phyloP scores from a whole-genome alignment of 192 early-diverging fungal species.

The Spizellomyces sp. region DNA sequence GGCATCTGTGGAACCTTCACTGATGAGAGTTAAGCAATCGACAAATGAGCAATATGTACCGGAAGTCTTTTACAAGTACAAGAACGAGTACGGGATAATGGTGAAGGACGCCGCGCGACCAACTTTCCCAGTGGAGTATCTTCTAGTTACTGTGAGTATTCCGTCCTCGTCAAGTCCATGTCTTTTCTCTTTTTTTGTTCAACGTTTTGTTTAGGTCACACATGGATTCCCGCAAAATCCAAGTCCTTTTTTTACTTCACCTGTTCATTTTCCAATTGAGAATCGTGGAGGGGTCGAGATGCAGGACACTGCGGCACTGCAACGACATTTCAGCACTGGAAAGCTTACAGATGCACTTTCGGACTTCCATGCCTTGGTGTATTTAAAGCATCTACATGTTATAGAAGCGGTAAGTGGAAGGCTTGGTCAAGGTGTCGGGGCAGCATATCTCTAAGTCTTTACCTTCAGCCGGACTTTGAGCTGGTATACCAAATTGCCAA shows the following conservation, averaged over 20 bases:
- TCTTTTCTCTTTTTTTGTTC: background rate
- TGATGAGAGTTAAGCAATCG: slow-evolving; percentile 81
- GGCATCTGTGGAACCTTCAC: slow-evolving; percentile 80
- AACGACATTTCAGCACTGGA: slow-evolving; percentile 54
- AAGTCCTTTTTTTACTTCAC: slow-evolving; percentile 71
- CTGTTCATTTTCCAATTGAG: slow-evolving; percentile 69
- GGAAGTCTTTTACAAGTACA: slow-evolving; percentile 95
- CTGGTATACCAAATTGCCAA: slow-evolving; percentile 21
- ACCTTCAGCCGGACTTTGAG: slow-evolving; percentile 29
- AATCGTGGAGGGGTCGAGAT: slow-evolving; percentile 69
- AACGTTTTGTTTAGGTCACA: slow-evolving; percentile 53
- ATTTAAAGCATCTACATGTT: slow-evolving; percentile 65
- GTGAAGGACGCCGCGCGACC: slow-evolving; percentile 92
- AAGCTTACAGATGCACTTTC: slow-evolving; percentile 59
- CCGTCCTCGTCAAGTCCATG: background rate
- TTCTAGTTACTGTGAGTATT: slow-evolving; percentile 82
- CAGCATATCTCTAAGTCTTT: background rate
- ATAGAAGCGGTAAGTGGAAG: slow-evolving; percentile 52
- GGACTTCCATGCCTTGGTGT: slow-evolving; percentile 87
- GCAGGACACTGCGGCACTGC: slow-evolving; percentile 57
- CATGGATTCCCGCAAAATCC: slow-evolving; percentile 88
- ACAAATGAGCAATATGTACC: slow-evolving; percentile 86
- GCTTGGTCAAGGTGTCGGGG: background rate
- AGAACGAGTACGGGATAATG: slow-evolving; percentile 88
- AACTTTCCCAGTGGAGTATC: slow-evolving; percentile 95